Base-by-base conservation (phyloP, 352 stramenopile genomes). In the Globisporangium polare region DNA sequence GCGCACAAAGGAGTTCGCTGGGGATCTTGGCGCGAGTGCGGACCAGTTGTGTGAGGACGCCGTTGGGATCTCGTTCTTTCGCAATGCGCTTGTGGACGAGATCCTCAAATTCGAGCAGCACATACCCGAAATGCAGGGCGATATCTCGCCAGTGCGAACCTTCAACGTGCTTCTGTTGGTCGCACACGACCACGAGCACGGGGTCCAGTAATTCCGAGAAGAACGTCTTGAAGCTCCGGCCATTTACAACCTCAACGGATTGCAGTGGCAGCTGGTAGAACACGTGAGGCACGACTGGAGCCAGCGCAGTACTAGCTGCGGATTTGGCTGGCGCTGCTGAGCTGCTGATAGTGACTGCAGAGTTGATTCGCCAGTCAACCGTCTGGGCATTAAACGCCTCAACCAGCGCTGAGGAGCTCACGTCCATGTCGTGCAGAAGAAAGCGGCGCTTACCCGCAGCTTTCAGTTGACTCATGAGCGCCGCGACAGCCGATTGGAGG, bases 141-240 rank as follows among this genome's bases (percentile, higher is more conserved):
- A 73, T 46, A 29, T 0, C 13, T 60, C 58, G 17, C 59, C 58
- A 68, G 6, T 42, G 12, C 10, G 31, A 7, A 0, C 27, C 33
- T 15, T 45, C 18, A 0, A 73, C 42, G 15, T 67, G 59, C 6
- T 60, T 39, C 12, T 70, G 24, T 13, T 55, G 52, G 45, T 81
- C 73, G 45, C 47, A 56, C 6, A 80, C 10, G 1, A 78, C 39
- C 15, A 78, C 66, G 24, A 86, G 51, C 3, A 53, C 53, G 7
- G 73, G 71, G n/a, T 75, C 62, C 49, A 86, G 72, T 3, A 81
- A 61, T 5, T 29, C 15, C 7, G 58, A 41, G 33, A 83, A 78
- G 20, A 84, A 53, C 3, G 24, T 15, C 15, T 49, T 24, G n/a
- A 76, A 62, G 17, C 58, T 54, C 29, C 0, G 29, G 10, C 43